phyloP scores from a whole-genome alignment of 2,329 filamentous ascomycete species.

The Lizonia empirigonia region DNA sequence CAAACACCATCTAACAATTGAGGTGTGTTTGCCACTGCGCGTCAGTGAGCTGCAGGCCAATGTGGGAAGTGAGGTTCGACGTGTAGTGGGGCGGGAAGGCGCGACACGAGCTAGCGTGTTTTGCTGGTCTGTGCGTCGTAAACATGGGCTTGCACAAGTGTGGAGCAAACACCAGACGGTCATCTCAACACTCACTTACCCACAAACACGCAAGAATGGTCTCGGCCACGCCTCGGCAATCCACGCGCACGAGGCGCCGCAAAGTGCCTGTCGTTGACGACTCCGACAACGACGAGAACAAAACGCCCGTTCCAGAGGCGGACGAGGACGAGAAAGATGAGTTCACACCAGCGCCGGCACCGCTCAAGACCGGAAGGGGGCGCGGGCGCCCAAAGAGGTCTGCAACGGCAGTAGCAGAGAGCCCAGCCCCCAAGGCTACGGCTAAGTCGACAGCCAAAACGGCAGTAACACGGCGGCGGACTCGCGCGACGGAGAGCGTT shows the following conservation, averaged over 20 bases:
- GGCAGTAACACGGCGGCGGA: constrained; percentile 52
- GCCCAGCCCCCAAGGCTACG: constrained; percentile 53
- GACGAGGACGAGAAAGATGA: constrained; percentile 72
- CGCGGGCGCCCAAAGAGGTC: constrained; percentile 60
- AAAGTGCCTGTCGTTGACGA: constrained; percentile 75
- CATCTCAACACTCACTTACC: constrained; percentile 17
- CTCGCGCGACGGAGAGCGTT: constrained; percentile 52
- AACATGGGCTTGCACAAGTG: constrained; percentile 13
- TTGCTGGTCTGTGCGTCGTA: constrained; percentile 24
- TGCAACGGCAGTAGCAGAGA: constrained; percentile 38
- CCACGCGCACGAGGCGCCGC: constrained; percentile 68
- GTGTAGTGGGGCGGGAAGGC: constrained; percentile 13
- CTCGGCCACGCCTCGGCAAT: constrained; percentile 55
- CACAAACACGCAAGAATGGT: constrained; percentile 45
- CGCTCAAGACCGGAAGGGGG: constrained; percentile 61
- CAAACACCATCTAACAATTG: background rate
- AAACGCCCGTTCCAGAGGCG: constrained; percentile 58
- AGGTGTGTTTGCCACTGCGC: background rate
- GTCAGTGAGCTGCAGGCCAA: background rate
- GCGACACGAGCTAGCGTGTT: constrained; percentile 28
- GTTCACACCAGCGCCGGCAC: constrained; percentile 76
- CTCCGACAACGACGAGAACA: constrained; percentile 74
- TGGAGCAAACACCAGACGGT: constrained; percentile 11
- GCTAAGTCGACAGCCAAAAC: constrained; percentile 4
- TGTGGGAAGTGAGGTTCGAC: background rate